phyloP scores from a whole-genome alignment of 495 filamentous ascomycete genomes.

The Tuber indicum region DNA sequence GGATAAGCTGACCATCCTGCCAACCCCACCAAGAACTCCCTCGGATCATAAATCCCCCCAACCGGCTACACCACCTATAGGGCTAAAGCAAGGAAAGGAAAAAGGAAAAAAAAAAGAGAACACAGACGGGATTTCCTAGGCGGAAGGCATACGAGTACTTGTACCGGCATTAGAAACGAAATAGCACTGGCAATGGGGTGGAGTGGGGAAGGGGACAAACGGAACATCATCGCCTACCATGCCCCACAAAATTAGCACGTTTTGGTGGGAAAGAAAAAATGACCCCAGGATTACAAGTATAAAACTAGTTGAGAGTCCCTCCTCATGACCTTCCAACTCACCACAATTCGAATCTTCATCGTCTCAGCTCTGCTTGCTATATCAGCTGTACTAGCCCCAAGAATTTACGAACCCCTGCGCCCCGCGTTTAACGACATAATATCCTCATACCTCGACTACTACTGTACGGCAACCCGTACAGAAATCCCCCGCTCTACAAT shows the following conservation, averaged over 20 bases:
- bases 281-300: conserved; percentile 11
- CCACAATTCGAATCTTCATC: conserved; percentile 15
- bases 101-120: not conserved
- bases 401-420: conserved; percentile 7
- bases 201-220: not conserved
- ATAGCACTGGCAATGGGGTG: not conserved
- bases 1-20: conserved; percentile 24
- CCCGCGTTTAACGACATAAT: conserved; percentile 31
- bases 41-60: not conserved
- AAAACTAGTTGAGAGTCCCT: conserved; percentile 21
- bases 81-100: not conserved
- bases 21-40: not conserved
- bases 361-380: conserved; percentile 17
- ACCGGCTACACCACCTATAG: conserved; percentile 10
- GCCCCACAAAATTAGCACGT: not conserved
- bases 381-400: conserved; percentile 23
- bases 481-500: conserved; percentile 10
- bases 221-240: not conserved
- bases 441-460: conserved; percentile 23
- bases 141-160: not conserved
- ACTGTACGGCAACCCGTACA: conserved; percentile 14
- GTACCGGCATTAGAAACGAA: no score
- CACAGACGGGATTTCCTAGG: no score
- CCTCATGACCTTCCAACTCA: conserved; percentile 17
- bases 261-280: not conserved